These are phyloP conservation scores for Diplodia corticola DNA, from an alignment of 2,329 filamentous ascomycete species.

Conservation along the genomic window DNA sequence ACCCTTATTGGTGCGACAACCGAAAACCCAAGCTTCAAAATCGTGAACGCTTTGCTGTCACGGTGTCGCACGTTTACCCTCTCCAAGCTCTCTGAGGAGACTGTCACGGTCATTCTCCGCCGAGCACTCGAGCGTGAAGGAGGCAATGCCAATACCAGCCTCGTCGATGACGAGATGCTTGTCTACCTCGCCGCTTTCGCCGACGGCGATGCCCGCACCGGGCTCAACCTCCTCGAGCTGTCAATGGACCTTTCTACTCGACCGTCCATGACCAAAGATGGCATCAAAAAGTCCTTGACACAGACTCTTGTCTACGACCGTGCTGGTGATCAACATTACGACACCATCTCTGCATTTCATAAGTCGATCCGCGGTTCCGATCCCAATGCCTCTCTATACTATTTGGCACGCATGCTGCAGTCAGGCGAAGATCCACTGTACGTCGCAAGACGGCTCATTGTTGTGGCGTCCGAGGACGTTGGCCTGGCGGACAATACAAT, in stretches of 20 bases:
- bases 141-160: constrained; percentile 44
- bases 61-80: constrained; percentile 90
- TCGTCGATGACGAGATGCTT: constrained; percentile 77
- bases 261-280: constrained; percentile 67
- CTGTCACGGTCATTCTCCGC: constrained; percentile 71
- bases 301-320: constrained; percentile 95
- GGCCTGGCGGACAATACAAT: constrained; percentile 85
- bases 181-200: constrained; percentile 81
- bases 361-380: constrained; percentile 90
- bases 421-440: constrained; percentile 93
- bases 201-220: constrained; percentile 90
- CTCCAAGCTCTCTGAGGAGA: constrained; percentile 68
- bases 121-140: constrained; percentile 69
- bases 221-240: constrained; percentile 87
- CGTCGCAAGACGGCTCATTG: constrained; percentile 87
- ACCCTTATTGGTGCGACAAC: constrained; percentile 94
- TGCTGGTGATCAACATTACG: constrained; percentile 94
- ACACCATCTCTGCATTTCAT: constrained; percentile 95
- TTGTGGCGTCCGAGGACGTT: constrained; percentile 92
- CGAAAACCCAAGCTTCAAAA: constrained; percentile 93
- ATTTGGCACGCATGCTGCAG: constrained; percentile 92
- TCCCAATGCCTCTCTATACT: constrained; percentile 87
- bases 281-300: constrained; percentile 79
- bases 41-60: constrained; percentile 82
- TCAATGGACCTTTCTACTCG: constrained; percentile 73